Base-by-base conservation (phyloP, 768 basidiomycete genomes). In the Agaricus sinodeliciosus region DNA sequence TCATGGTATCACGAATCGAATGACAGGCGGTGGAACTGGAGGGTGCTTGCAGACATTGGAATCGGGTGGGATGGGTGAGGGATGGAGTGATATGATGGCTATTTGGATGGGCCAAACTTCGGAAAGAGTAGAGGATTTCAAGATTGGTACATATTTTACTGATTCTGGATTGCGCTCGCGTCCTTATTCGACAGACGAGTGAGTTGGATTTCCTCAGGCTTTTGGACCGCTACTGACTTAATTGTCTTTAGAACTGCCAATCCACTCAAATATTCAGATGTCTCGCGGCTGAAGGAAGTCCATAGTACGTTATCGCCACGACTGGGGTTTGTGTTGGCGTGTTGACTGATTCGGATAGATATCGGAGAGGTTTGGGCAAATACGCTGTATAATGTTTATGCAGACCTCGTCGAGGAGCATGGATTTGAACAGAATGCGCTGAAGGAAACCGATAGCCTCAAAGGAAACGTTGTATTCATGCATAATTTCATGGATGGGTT, bases 51-150 rank as follows among this genome's bases (percentile, higher is more conserved):
- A 83, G 60, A 81, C 75, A 25, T 72, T 72, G 28, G 84, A 86
- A 60, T 71, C 83, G 2, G 79, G 80, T 18, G 84, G 84, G 12
- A 75, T 86, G 75, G 84, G 83, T 40, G 85, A 87, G 63, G 83
- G 81, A 15, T 85, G 82, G 82, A 78, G 78, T 3, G 83, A 84
- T 64, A 73, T 73, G 16, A 64, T 76, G 68, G 72, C 75, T 2
- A 66, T 67, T 72, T 76, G 74, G 74, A 65, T 66, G 16, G 63
- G 69, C 28, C 73, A 44, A 11, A 44, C 22, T 12, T 44, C 43
- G 15, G 43, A 26, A 3, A 44, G 7, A 9, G 43, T 44, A 4
- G 43, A n/a, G 8, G 43, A 44, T 44, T 44, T 44, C n/a, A 26
- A n/a, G 26, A 28, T 44, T 11, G 43, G 81, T 8, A 65, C 72